Evolutionary conservation across 345 rosid species (phyloP), one percentile per base, ranked within the genome.

Genomic region (Punica granatum): DNA sequence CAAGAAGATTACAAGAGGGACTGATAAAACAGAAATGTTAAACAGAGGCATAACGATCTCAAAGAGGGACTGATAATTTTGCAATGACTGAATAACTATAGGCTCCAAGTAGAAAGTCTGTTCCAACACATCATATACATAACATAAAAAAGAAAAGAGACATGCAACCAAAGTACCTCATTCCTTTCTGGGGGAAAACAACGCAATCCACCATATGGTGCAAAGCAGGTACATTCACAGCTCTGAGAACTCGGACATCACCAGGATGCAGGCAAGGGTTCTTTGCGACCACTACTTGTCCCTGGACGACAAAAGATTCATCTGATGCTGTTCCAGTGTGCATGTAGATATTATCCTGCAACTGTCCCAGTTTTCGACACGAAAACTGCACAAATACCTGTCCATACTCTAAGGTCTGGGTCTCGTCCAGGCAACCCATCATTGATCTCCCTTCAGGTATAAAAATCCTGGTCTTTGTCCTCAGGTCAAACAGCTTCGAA

Each of bases 371-470:
- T 25, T 68, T 41, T 56, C 68, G 31, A 6, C 67, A 72, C 18
- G 89, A 81, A 70, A 54, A 72, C 58, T 85, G 92, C 73, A 90
- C 87, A 51, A 86, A 81, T 14, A 90, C 96, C 69, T 92, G 81
- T 33, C 98, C 98, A 19, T 92, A 86, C 42, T 85, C 78, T 35
- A 92, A 65, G 39, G 79, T 90, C 76, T 79, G 60, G 0, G 89
- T 88, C 79, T 92, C 98, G 63, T 92, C 98, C 12, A 92, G 65
- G 63, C 96, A 88, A 65, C 98, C 98, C 96, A 92, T 90, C 96
- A 92, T 85, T 36, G 78, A 64, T 75, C 97, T 86, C 79, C 83
- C 98, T 54, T 77, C 32, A 23, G 77, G 74, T 49, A 90, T 16
- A 61, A 76, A 85, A 35, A 92, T 82, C 71, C 92, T 78, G 30